Evolutionary conservation across 345 rosid genomes (phyloP), one percentile per base, ranked within the genome.

Genomic region (Microthlaspi erraticum): DNA sequence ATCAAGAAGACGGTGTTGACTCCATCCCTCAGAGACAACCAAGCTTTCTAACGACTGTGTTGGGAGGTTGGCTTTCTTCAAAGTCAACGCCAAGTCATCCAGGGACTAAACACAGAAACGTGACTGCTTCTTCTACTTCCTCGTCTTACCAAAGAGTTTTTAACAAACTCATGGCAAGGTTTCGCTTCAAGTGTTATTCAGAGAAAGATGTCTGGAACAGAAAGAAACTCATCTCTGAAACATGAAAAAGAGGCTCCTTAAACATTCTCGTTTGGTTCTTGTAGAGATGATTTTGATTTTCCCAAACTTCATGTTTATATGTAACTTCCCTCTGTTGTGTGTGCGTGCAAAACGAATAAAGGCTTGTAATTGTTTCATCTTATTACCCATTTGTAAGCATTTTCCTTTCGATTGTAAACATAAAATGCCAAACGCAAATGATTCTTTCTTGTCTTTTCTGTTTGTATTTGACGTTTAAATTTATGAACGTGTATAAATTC

Each of bases 131-230:
- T 38, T 53, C 64, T 39, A 66, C 72, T 7, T 71, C 72, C 5
- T 71, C 84, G 26, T 74, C 55, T 55, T 74, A 78, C 34, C 46
- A 60, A 1, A 70, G 68, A 44, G 66, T 75, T 58, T 67, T 85
- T 52, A 81, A 76, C 71, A 82, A 83, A 66, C 70, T 87, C 37
- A 53, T 87, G 12, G 68, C 68, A 51, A 63, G 83, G 42, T 74
- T 81, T 58, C 79, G 79, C 44, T 55, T 78, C 57, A 64, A 64
- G 50, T 74, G 75, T 31, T 52, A 61, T 48, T 69, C 66, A 1
- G 65, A 34, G 33, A 74, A 54, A 43, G 77, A 50, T 62, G 7
- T 66, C 8, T 55, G 56, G 77, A 65, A 60, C 49, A 68, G 62
- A 43, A 76, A 58, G 33, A 74, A 64, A 48, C 79, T 76, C 71